These are phyloP conservation scores for Dipteronia sinensis DNA, from an alignment of 345 rosid species.

Conservation along the genomic window DNA sequence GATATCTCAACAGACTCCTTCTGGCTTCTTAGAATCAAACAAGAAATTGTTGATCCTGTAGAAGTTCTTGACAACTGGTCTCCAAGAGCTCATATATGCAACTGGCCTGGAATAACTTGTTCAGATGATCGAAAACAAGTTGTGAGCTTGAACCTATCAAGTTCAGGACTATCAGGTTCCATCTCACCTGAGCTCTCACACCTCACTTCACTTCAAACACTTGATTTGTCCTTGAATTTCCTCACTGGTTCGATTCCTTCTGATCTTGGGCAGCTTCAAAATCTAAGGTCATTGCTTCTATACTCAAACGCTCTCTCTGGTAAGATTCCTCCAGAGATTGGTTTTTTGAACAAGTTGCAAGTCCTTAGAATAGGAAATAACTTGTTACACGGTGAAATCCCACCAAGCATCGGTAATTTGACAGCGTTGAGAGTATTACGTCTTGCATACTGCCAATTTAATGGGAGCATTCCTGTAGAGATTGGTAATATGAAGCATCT, in stretches of 20 bases:
- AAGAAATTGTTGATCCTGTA: constrained; percentile 49
- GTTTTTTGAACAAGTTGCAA: constrained; percentile 55
- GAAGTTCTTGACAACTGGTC: constrained; percentile 66
- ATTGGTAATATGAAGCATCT: constrained; percentile 68
- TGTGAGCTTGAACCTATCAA: constrained; percentile 61
- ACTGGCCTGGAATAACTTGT: constrained; percentile 77
- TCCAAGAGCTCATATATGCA: constrained; percentile 41
- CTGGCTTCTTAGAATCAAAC: constrained; percentile 59
- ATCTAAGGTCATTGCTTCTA: constrained; percentile 57
- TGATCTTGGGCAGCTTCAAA: constrained; percentile 65
- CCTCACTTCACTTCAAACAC: constrained; percentile 51
- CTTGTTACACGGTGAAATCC: constrained; percentile 54
- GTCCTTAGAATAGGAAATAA: constrained; percentile 76
- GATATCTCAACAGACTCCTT: constrained; percentile 39
- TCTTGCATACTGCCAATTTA: constrained; percentile 62
- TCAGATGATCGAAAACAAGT: constrained; percentile 46
- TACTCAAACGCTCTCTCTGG: constrained; percentile 71
- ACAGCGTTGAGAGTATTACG: constrained; percentile 58
- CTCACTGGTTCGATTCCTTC: constrained; percentile 64
- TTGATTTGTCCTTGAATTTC: constrained; percentile 73
- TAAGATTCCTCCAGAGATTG: constrained; percentile 62
- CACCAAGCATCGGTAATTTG: constrained; percentile 57
- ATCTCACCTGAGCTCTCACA: constrained; percentile 48
- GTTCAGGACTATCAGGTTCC: constrained; percentile 63
- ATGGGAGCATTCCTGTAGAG: constrained; percentile 73